Evolutionary conservation across 164 flowering plant genomes (phyloP).

Genomic region (Hamamelis virginiana): DNA sequence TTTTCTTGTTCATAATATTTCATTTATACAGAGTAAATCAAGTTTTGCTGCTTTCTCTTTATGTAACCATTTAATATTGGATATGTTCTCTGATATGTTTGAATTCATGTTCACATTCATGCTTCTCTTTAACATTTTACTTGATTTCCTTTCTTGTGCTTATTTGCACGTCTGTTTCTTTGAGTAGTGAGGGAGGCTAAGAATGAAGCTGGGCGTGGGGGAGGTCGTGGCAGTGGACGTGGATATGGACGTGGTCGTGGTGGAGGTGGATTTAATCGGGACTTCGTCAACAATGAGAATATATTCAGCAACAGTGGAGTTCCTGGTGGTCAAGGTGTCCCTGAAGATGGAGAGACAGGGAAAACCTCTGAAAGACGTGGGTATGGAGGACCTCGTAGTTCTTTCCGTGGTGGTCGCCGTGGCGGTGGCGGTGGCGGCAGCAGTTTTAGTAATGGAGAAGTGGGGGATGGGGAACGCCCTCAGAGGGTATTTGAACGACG

Average conservation of each 20-base stretch:
- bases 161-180: not conserved
- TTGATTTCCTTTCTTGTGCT: not conserved
- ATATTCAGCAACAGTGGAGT: conserved; percentile 17
- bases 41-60: no score
- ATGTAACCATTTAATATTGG: no score
- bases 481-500: conserved; percentile 55
- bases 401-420: conserved; percentile 34
- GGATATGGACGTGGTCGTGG: conserved; percentile 42
- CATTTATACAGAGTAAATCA: no score
- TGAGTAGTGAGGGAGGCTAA: conserved; percentile 36
- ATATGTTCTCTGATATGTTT: no score
- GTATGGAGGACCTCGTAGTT: conserved; percentile 25
- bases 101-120: not conserved
- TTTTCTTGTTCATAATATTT: no score
- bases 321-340: conserved; percentile 19
- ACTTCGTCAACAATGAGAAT: conserved; percentile 17
- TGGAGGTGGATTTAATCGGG: conserved; percentile 26
- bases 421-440: no score
- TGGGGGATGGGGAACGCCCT: conserved; percentile 46
- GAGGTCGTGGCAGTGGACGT: conserved; percentile 35
- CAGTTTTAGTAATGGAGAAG: conserved; percentile 40
- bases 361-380: conserved; percentile 32
- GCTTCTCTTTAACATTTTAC: not conserved
- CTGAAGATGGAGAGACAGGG: conserved; percentile 29
- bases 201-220: conserved; percentile 30